A percentile compares a stretch with the other conserved stretches of the same genome.
phyloP scores from a whole-genome alignment of 352 stramenopile genomes.

The Phytophthora kernoviae region DNA sequence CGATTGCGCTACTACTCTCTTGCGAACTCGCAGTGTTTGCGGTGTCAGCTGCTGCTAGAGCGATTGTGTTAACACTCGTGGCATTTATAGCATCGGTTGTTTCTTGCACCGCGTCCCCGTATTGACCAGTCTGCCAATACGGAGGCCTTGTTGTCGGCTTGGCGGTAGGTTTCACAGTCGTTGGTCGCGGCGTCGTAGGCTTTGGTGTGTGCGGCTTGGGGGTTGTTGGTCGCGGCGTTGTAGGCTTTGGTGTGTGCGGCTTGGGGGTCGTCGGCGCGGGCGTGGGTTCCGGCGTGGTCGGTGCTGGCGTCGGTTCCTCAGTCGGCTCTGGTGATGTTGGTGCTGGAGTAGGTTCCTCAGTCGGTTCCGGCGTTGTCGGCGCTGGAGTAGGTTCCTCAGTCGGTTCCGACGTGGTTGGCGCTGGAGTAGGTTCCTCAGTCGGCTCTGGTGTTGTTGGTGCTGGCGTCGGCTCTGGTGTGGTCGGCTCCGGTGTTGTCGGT shows the following conservation, averaged over 20 bases:
- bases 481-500: neutral
- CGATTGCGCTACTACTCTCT: neutral
- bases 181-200: neutral
- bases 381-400: neutral
- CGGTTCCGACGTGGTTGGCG: neutral
- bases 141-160: constrained; percentile 13
- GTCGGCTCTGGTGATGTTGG: neutral
- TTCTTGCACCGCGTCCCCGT: neutral
- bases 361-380: constrained; percentile 1
- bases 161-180: neutral
- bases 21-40: constrained; percentile 9
- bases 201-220: neutral
- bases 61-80: constrained; percentile 4
- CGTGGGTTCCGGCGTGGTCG: neutral
- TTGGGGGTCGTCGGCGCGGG: neutral
- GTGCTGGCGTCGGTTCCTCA: neutral
- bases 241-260: neutral
- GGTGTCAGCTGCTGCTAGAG: constrained; percentile 3
- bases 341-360: neutral
- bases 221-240: neutral
- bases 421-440: neutral
- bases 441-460: neutral
- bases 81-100: neutral
- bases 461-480: neutral
- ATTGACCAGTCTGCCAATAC: constrained; percentile 16